phyloP scores from a whole-genome alignment of 441 rosid genomes.

The Mallotus japonicus region DNA sequence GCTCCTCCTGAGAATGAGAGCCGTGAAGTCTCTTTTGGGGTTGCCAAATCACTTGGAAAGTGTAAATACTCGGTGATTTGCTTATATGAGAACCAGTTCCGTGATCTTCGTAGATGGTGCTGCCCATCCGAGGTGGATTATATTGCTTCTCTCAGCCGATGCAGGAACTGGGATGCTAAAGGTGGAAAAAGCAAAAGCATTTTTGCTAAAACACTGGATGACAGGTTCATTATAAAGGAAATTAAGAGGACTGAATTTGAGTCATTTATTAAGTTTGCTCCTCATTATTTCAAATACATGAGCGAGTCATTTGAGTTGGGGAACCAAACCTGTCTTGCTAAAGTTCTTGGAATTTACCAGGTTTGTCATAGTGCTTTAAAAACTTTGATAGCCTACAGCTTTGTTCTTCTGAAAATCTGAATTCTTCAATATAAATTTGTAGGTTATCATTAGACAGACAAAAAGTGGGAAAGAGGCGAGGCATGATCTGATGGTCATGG shows the following conservation, averaged over 20 bases:
- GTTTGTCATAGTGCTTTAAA: constrained; percentile 33
- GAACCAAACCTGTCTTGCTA: constrained; percentile 94
- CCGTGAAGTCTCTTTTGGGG: constrained; percentile 69
- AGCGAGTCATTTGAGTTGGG: constrained; percentile 62
- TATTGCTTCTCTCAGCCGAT: constrained; percentile 84
- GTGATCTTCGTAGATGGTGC: constrained; percentile 62
- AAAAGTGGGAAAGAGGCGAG: constrained; percentile 77
- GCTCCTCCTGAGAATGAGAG: constrained; percentile 49
- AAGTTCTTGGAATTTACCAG: constrained; percentile 97
- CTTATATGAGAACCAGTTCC: constrained; percentile 73
- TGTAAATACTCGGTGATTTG: constrained; percentile 78
- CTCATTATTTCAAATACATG: constrained; percentile 83
- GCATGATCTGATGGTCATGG: constrained; percentile 97
- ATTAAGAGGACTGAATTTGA: constrained; percentile 90
- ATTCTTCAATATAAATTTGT: constrained; percentile 24
- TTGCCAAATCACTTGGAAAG: constrained; percentile 58
- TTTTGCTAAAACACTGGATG: constrained; percentile 88
- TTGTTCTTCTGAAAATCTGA: constrained; percentile 8
- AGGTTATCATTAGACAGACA: constrained; percentile 76
- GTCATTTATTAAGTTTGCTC: constrained; percentile 85
- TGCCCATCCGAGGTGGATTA: constrained; percentile 81
- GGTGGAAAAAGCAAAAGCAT: constrained; percentile 95
- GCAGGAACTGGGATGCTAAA: constrained; percentile 93
- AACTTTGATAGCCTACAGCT: neutral
- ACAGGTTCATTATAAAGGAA: constrained; percentile 89